Evolutionary conservation across 2,329 filamentous ascomycete genomes (phyloP).

Genomic region (Nannizziopsis barbatae): DNA sequence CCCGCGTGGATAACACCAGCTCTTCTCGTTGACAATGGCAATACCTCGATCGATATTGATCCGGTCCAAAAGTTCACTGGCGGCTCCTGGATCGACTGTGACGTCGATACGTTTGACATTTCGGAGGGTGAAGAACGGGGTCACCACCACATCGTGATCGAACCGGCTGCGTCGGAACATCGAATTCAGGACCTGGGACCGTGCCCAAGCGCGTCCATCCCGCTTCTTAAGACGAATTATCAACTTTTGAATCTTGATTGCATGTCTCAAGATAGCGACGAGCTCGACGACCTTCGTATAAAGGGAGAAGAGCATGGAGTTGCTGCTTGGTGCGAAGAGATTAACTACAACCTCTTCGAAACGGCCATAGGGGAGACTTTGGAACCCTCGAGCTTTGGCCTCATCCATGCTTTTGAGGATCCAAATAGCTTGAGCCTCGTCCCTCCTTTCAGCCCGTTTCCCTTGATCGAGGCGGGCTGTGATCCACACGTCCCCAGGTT

Average conservation of each 20-base stretch:
- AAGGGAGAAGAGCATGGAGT: neutral
- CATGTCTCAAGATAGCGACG: neutral
- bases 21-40: neutral
- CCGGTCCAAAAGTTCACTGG: neutral
- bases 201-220: neutral
- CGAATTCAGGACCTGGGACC: no score
- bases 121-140: neutral
- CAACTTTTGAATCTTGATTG: neutral
- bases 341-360: constrained; percentile 5
- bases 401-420: neutral
- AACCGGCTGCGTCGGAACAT: neutral
- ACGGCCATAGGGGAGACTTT: constrained; percentile 8
- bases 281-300: constrained; percentile 4
- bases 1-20: neutral
- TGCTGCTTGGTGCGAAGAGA: constrained; percentile 4
- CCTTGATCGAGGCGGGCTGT: neutral
- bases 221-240: constrained; percentile 3
- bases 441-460: neutral
- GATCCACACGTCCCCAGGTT: neutral
- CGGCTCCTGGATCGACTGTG: neutral
- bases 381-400: constrained; percentile 3
- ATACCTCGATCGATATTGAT: neutral
- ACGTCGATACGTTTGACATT: neutral
- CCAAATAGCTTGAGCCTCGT: neutral
- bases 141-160: neutral